Evolutionary conservation across 345 rosid genomes (phyloP), one percentile per base, ranked within the genome.

Genomic region (Eucalyptus microcorys): DNA sequence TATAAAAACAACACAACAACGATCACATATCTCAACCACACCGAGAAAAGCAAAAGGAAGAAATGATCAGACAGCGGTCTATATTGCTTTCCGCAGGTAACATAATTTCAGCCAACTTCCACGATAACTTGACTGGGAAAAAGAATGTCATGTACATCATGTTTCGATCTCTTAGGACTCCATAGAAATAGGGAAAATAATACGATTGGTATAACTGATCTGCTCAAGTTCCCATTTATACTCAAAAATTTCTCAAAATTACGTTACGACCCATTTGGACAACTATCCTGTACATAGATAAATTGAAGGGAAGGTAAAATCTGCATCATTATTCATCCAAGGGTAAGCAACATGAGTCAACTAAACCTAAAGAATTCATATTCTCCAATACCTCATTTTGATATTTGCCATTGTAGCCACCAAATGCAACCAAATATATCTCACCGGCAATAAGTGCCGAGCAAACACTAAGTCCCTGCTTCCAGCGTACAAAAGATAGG

Each of bases 361-460:
- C 47, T 21, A 76, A 21, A 76, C 83, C 45, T 19, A 76, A 37
- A 76, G 27, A 19, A 22, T 21, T 76, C 47, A 76, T 76, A 76
- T 37, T 37, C 83, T 76, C 45, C 83, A 76, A 40, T 94, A 98
- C 99, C 96, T 98, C 97, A 27, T 97, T 98, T 92, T 93, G 95
- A 91, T 97, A 98, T 91, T 95, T 97, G 89, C 99, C 99, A 88
- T 97, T 98, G 90, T 98, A 98, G 91, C 99, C 99, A 40, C 99
- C 99, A 92, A 98, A 98, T 52, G 98, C 97, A 93, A 96, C 92
- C 95, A 98, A 93, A 92, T 95, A 90, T 87, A 88, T 94, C 94
- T 95, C 98, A 45, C 97, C 94, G 76, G 90, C 92, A 87, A 98
- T 86, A 86, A 92, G 86, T 84, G 95, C 97, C 4, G 97, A 89